phyloP scores from a whole-genome alignment of 305 asterid species.

The Nicotiana rustica region DNA sequence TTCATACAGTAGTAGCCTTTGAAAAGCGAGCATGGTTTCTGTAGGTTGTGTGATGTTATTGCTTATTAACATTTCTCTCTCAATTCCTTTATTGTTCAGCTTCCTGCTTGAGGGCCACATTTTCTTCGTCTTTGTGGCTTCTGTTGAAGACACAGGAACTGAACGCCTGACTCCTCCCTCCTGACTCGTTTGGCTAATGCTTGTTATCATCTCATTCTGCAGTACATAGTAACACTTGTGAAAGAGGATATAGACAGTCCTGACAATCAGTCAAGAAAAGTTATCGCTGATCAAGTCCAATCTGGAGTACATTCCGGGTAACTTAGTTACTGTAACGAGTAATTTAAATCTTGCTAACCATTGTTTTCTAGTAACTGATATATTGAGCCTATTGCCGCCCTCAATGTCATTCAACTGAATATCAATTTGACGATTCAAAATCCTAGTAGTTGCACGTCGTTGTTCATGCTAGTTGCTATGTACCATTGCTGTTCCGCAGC shows the following conservation, averaged over 20 bases:
- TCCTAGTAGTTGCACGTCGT: background rate
- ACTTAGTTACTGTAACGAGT: background rate
- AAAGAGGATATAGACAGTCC: background rate
- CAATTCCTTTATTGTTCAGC: background rate
- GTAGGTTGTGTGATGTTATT: background rate
- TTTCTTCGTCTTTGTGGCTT: background rate
- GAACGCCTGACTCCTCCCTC: background rate
- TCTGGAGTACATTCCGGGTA: conserved; percentile 21
- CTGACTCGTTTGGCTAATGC: background rate
- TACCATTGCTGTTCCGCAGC: background rate
- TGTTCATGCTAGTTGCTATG: background rate
- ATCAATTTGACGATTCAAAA: background rate
- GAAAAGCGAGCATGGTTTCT: background rate
- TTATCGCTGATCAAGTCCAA: conserved; percentile 32
- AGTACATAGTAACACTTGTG: background rate
- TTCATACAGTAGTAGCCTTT: background rate
- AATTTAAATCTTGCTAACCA: conserved; percentile 9
- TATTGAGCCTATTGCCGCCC: too few species aligned
- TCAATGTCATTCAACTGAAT: background rate
- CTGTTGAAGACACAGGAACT: background rate
- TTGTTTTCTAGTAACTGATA: too few species aligned
- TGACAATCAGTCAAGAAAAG: conserved; percentile 35
- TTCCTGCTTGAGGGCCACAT: background rate
- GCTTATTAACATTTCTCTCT: conserved; percentile 16
- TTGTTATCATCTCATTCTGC: background rate